phyloP scores from a whole-genome alignment of 176 grass and related monocot genomes.

The Oryza brachyantha region DNA sequence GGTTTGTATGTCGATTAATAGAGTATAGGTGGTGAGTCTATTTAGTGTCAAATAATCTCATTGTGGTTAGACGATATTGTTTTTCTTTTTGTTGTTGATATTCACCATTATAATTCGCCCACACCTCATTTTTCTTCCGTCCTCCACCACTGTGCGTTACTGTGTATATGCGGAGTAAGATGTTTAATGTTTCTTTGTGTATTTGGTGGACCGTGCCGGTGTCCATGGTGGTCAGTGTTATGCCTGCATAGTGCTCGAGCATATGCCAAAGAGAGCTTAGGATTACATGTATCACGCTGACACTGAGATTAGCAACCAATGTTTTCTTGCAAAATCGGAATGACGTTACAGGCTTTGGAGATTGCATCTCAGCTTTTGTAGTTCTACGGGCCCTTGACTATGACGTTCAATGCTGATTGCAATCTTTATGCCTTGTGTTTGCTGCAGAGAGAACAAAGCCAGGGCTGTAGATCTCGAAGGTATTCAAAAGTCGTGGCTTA shows the following conservation, averaged over 20 bases:
- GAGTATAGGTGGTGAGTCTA: too few species aligned
- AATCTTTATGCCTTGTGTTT: constrained; percentile 13
- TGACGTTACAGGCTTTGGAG: not conserved
- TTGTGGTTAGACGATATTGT: too few species aligned
- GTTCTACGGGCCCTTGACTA: not conserved
- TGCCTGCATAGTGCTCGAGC: not conserved
- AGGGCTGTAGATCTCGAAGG: constrained; percentile 29
- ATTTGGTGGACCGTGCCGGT: not conserved
- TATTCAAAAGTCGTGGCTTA: constrained; percentile 50
- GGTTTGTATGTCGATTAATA: too few species aligned
- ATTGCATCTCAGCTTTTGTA: not conserved
- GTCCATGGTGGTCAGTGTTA: not conserved
- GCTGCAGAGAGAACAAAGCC: constrained; percentile 30
- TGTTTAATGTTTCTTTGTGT: not conserved
- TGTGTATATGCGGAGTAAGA: not conserved
- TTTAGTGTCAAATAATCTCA: too few species aligned
- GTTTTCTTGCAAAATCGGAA: not conserved
- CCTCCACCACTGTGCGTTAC: too few species aligned
- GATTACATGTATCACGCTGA: not conserved
- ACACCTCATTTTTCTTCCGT: too few species aligned
- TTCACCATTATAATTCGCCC: too few species aligned
- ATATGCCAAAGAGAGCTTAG: not conserved
- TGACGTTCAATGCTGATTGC: not conserved
- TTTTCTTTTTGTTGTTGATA: too few species aligned
- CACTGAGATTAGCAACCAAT: not conserved